Evolutionary conservation across 148 eudicot genomes (phyloP).

Genomic region (Simmondsia chinensis): DNA sequence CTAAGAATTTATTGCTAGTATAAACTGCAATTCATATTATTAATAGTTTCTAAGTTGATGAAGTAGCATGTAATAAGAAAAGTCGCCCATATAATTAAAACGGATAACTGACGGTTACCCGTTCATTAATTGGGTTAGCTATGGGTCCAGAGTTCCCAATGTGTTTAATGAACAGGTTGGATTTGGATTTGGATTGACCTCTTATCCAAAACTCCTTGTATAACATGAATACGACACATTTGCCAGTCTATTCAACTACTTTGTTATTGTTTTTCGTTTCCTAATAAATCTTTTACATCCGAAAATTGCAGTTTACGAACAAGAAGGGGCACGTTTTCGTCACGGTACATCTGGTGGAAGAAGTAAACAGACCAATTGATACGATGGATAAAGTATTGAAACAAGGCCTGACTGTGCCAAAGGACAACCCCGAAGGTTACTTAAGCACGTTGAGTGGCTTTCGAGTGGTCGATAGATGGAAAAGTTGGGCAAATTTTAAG

Average conservation of each 20-base stretch:
- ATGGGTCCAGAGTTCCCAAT: too few species aligned
- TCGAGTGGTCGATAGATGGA: conserved; percentile 54
- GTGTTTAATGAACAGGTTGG: too few species aligned
- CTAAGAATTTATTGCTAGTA: too few species aligned
- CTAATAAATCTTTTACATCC: background rate
- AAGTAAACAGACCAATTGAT: conserved; percentile 39
- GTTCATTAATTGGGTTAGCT: too few species aligned
- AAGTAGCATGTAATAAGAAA: too few species aligned
- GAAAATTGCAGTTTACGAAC: conserved; percentile 62
- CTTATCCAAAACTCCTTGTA: too few species aligned
- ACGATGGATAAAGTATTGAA: conserved; percentile 43
- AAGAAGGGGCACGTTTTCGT: conserved; percentile 82
- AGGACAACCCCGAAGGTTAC: conserved; percentile 15
- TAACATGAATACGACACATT: too few species aligned
- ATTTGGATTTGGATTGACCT: too few species aligned
- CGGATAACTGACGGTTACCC: too few species aligned
- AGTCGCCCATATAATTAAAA: too few species aligned
- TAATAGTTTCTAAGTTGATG: too few species aligned
- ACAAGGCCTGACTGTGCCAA: conserved; percentile 23
- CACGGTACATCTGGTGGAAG: conserved; percentile 70
- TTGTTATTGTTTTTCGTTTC: background rate
- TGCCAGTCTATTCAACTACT: background rate
- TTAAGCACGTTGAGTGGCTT: conserved; percentile 58
- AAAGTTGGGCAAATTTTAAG: conserved; percentile 60
- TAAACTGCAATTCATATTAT: too few species aligned